phyloP scores from a whole-genome alignment of 345 rosid species.

The Passiflora organensis region DNA sequence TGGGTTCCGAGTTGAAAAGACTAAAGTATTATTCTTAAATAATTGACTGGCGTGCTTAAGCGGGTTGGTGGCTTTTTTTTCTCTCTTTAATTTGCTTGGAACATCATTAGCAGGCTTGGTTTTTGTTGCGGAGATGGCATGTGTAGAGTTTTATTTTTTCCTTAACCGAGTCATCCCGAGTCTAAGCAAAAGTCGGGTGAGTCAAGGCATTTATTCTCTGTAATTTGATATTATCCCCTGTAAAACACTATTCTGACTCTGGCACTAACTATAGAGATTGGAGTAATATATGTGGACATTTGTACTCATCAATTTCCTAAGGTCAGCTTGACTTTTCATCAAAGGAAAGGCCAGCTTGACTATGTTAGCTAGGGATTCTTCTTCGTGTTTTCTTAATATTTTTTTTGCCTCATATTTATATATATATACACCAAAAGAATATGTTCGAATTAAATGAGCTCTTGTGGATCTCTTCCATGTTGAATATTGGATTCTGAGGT shows the following conservation, averaged over 20 bases:
- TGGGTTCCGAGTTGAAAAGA: conserved; percentile 13
- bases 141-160: conserved; percentile 5
- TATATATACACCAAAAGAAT: too few species aligned
- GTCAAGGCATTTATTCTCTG: too few species aligned
- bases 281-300: not conserved
- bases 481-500: too few species aligned
- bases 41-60: not conserved
- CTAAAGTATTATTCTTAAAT: not conserved
- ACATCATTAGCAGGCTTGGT: not conserved
- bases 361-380: too few species aligned
- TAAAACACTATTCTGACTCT: conserved; percentile 22
- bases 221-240: conserved; percentile 16
- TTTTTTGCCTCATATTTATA: too few species aligned
- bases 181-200: not conserved
- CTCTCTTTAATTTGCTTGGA: not conserved
- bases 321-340: too few species aligned
- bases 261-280: not conserved
- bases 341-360: too few species aligned
- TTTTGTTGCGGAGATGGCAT: conserved; percentile 31
- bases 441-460: too few species aligned
- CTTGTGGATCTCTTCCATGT: too few species aligned
- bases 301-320: not conserved
- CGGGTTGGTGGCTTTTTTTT: not conserved
- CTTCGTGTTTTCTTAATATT: too few species aligned
- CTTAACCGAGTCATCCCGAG: conserved; percentile 38